phyloP scores from a whole-genome alignment of 306 rosid genomes.

The Cicer judaicum region DNA sequence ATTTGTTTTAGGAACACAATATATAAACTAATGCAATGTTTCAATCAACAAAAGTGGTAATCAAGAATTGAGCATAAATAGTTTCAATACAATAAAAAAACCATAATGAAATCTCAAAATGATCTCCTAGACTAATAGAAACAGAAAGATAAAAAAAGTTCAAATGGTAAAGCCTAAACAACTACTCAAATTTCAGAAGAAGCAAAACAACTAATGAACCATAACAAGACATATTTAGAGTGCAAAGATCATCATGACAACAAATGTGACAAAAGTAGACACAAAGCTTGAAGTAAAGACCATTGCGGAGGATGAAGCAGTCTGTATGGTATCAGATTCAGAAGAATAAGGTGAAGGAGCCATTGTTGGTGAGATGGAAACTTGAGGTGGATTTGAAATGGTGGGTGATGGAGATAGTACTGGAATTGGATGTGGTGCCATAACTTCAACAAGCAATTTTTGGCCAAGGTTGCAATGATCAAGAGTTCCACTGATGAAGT shows the following conservation, averaged over 20 bases:
- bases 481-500: conserved; percentile 72
- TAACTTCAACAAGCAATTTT: conserved; percentile 69
- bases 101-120: conserved; percentile 5
- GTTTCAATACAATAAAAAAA: conserved; percentile 20
- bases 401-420: conserved; percentile 51
- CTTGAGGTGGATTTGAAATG: conserved; percentile 50
- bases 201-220: conserved; percentile 22
- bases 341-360: conserved; percentile 53
- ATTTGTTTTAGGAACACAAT: conserved; percentile 1
- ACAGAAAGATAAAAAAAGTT: background rate
- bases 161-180: conserved; percentile 37
- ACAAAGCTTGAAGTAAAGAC: conserved; percentile 34
- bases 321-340: conserved; percentile 35
- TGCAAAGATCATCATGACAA: conserved; percentile 32
- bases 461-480: conserved; percentile 76
- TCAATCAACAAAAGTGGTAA: background rate
- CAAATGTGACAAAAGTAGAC: conserved; percentile 40
- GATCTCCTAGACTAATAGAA: background rate
- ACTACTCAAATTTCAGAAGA: conserved; percentile 25
- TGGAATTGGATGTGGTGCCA: conserved; percentile 51
- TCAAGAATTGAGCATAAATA: conserved; percentile 22
- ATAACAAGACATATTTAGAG: conserved; percentile 16
- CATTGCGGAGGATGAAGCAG: conserved; percentile 33
- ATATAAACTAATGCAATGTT: conserved; percentile 28
- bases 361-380: background rate